Conservation (phyloP, 108 stramenopile species). For the Conticribra weissflogii region DNA sequence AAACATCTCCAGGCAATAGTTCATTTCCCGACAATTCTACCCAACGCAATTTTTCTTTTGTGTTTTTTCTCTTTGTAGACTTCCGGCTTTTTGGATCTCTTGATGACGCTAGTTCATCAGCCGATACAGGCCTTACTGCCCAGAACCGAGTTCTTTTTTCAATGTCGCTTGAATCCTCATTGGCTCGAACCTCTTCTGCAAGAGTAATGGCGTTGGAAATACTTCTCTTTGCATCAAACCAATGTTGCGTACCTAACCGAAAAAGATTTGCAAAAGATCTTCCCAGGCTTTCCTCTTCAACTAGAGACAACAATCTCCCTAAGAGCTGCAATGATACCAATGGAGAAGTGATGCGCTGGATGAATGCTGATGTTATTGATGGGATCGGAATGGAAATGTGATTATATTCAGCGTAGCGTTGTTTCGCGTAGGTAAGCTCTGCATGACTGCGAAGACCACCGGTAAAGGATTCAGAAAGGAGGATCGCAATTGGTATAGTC, state of each 20-base stretch:
- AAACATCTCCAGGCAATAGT: slow-evolving; percentile 68
- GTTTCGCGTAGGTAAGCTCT: slow-evolving; percentile 37
- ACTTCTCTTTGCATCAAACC: slow-evolving; percentile 49
- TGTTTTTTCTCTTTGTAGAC: slow-evolving; percentile 5
- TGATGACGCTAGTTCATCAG: too few relatives aligned
- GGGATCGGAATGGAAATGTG: slow-evolving; percentile 49
- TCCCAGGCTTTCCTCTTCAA: slow-evolving; percentile 60
- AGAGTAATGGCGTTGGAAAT: slow-evolving; percentile 48
- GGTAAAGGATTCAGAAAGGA: slow-evolving; percentile 25
- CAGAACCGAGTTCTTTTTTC: slow-evolving; percentile 26
- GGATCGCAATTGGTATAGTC: slow-evolving; percentile 17
- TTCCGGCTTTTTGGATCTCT: not conserved
- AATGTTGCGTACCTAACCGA: slow-evolving; percentile 48
- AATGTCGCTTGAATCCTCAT: slow-evolving; percentile 32
- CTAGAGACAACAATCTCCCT: slow-evolving; percentile 49
- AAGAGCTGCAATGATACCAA: slow-evolving; percentile 59
- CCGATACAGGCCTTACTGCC: slow-evolving; percentile 27
- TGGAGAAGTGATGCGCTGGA: slow-evolving; percentile 59
- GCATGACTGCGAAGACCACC: slow-evolving; percentile 32
- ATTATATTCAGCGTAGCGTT: slow-evolving; percentile 56
- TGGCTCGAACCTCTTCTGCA: slow-evolving; percentile 58
- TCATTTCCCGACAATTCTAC: slow-evolving; percentile 25
- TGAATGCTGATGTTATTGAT: slow-evolving; percentile 52
- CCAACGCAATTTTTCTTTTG: slow-evolving; percentile 30
- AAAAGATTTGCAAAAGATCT: slow-evolving; percentile 31